Base-by-base conservation (phyloP, 2,329 filamentous ascomycete species). In the Penicillium sp. region DNA sequence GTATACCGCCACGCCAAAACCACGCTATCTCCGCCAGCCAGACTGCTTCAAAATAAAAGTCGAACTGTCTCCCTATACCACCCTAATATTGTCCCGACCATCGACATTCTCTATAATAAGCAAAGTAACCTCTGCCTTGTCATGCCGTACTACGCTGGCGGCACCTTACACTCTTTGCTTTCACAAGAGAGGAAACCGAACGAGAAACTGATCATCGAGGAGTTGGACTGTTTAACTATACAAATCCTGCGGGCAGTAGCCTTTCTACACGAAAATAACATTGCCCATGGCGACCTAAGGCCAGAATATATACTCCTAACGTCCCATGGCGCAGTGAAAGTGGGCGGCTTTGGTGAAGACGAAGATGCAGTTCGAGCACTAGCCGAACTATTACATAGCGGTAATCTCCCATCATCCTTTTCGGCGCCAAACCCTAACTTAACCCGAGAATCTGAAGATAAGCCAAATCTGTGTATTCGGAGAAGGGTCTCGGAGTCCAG, bases 291-390 rank as follows among this genome's bases (percentile, higher is more conserved):
- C 2, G 57, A 59, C 5, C 1, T 59, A 19, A 36, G 38, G n/a
- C 57, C 53, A 29, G 48, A 55, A 41, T 47, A 51, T 25, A 34
- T 59, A 9, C 43, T 55, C 6, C 44, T 59, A 4, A 59, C 57
- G 7, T 11, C 48, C 6, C 43, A 34, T 15, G 47, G 57, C n/a
- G 48, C 57, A 8, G 38, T 44, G 4, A 59, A 59, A 36, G 13
- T 59, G 21, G 36, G 43, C 50, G 57, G 57, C 3, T 59, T 59
- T 33, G 57, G 57, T 25, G 31, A 59, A 59, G 52, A 59, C 10
- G 34, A 39, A 41, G 43, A 56, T 13, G 31, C 57, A 10, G 34
- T 56, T 10, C 52, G 38, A 45, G 47, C 40, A 29, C 21, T 59
- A n/a, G 25, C 10, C 4, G 34, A 48, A 31, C 15, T 48, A 11